A percentile compares a stretch with the other conserved stretches of the same genome.
These are phyloP conservation scores for Trypanosoma rangeli DNA, from an alignment of 208 protist genomes.

Conservation along the genomic window DNA sequence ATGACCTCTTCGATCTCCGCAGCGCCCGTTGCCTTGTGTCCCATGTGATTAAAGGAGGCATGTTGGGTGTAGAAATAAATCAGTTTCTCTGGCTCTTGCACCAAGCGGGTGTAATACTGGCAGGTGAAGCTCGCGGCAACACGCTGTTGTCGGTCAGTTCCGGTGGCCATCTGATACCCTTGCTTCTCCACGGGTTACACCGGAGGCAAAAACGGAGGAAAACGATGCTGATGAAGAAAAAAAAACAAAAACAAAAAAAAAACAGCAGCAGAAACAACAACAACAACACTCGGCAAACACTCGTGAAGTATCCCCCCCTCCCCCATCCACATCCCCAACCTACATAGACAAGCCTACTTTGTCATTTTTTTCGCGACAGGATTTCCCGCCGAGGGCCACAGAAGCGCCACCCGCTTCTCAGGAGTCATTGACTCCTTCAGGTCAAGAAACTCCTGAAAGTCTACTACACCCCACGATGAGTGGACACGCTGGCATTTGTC, in stretches of 20 bases:
- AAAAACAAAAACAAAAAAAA: conserved; percentile 8
- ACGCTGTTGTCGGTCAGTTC: conserved; percentile 27
- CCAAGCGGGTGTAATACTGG: conserved; percentile 69
- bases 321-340: not conserved
- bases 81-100: conserved; percentile 46
- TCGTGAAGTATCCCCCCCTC: not conserved
- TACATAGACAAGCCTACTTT: not conserved
- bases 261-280: not conserved
- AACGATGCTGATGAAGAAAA: not conserved
- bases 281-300: not conserved
- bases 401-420: conserved; percentile 31
- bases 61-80: conserved; percentile 47
- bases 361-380: not conserved
- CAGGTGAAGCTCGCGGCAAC: conserved; percentile 66
- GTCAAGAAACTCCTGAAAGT: conserved; percentile 72
- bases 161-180: conserved; percentile 24
- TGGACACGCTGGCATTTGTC: conserved; percentile 70
- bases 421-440: conserved; percentile 55
- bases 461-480: conserved; percentile 70
- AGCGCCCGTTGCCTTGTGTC: conserved; percentile 30
- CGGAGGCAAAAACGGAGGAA: not conserved
- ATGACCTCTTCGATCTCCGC: conserved; percentile 37
- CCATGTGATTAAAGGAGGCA: conserved; percentile 47
- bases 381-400: conserved; percentile 14
- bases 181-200: not conserved